Percentiles rank a stretch among this genome's conserved stretches.
These are phyloP conservation scores for Panaeolus cyanescens DNA, from an alignment of 768 basidiomycete species.

Conservation along the genomic window DNA sequence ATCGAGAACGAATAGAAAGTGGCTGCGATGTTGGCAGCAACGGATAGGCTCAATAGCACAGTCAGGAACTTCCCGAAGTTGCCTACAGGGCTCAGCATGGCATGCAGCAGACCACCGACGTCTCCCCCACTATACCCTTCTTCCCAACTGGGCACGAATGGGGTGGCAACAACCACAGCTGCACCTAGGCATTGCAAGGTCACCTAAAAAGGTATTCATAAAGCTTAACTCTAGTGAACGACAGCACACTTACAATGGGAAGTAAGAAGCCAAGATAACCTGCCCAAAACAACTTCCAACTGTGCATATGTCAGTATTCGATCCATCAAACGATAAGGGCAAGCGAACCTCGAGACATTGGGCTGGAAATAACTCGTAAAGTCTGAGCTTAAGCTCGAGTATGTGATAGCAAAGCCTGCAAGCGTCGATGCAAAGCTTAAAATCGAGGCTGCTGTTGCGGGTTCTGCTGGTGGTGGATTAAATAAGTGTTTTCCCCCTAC, in stretches of 20 bases:
- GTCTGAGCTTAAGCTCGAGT: constrained; percentile 63
- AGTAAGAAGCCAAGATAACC: constrained; percentile 71
- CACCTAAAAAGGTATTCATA: constrained; percentile 34
- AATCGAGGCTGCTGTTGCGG: constrained; percentile 55
- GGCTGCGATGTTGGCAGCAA: constrained; percentile 79
- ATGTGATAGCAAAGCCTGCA: constrained; percentile 75
- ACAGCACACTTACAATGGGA: constrained; percentile 43
- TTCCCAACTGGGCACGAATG: constrained; percentile 62
- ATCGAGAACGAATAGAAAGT: constrained; percentile 83
- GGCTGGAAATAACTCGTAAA: constrained; percentile 73
- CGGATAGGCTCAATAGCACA: constrained; percentile 79
- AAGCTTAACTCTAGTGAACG: not conserved
- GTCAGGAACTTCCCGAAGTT: constrained; percentile 80
- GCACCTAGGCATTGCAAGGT: constrained; percentile 55
- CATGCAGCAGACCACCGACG: constrained; percentile 72
- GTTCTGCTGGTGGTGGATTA: constrained; percentile 45
- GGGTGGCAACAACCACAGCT: constrained; percentile 58
- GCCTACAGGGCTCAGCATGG: constrained; percentile 69
- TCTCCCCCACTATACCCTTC: constrained; percentile 55
- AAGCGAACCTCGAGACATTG: constrained; percentile 52
- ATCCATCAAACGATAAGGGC: not conserved
- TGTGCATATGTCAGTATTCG: constrained; percentile 21
- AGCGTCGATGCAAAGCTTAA: constrained; percentile 70
- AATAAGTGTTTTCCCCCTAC: constrained; percentile 73
- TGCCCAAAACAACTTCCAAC: constrained; percentile 65